phyloP scores from a whole-genome alignment of 1,139 yeast species.

The Saccharomyces hybrid region DNA sequence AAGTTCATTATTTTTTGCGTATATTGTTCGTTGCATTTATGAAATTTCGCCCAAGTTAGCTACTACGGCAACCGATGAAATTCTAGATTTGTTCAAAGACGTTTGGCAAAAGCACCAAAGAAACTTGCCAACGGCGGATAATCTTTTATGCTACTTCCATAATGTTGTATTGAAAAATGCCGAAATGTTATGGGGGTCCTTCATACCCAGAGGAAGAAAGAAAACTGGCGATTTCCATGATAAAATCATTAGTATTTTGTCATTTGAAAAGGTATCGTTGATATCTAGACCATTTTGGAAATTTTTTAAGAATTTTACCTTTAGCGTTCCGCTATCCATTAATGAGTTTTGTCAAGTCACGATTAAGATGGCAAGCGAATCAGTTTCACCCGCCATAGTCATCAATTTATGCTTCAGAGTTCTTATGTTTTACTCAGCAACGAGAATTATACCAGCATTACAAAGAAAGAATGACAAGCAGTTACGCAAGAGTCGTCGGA shows the following conservation, averaged over 20 bases:
- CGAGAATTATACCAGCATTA: slow-evolving; percentile 82
- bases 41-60: slow-evolving; percentile 83
- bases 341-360: slow-evolving; percentile 45
- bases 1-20: slow-evolving; percentile 76
- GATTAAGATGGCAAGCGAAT: slow-evolving; percentile 63
- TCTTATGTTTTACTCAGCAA: slow-evolving; percentile 84
- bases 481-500: slow-evolving; percentile 32
- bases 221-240: slow-evolving; percentile 21
- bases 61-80: slow-evolving; percentile 36
- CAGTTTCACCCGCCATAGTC: slow-evolving; percentile 74
- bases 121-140: slow-evolving; percentile 27
- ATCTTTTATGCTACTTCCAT: slow-evolving; percentile 22
- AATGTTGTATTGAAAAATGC: slow-evolving; percentile 21
- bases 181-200: slow-evolving; percentile 23
- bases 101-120: slow-evolving; percentile 32
- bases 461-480: slow-evolving; percentile 33
- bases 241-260: slow-evolving; percentile 12
- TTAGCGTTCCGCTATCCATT: slow-evolving; percentile 38
- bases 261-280: not conserved
- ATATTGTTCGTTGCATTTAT: slow-evolving; percentile 85
- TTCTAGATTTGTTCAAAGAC: slow-evolving; percentile 33
- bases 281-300: slow-evolving; percentile 37
- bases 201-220: slow-evolving; percentile 13
- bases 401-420: slow-evolving; percentile 79
- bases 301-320: slow-evolving; percentile 40